phyloP scores from a whole-genome alignment of 352 stramenopile species.

The Blastocystis sp. region DNA sequence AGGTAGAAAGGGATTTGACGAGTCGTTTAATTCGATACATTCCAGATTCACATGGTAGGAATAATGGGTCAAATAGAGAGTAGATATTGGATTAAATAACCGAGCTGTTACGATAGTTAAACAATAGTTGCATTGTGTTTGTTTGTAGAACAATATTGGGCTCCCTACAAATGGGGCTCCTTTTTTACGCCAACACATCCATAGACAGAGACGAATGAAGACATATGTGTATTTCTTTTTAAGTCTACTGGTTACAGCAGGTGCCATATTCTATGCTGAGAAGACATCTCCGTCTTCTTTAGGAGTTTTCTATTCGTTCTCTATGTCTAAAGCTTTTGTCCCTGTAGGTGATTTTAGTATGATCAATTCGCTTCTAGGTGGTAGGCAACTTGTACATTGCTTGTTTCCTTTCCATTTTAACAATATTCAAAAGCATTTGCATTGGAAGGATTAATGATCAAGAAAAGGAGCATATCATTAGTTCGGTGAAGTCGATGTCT shows the following conservation, averaged over 20 bases:
- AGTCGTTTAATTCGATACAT: conserved; percentile 5
- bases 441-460: conserved; percentile 38
- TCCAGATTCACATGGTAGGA: conserved; percentile 5
- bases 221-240: neutral
- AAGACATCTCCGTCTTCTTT: neutral
- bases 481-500: neutral
- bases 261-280: neutral
- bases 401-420: neutral
- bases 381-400: conserved; percentile 7
- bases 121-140: neutral
- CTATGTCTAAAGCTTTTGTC: neutral
- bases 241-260: neutral
- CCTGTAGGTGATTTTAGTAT: neutral
- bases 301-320: conserved; percentile 1
- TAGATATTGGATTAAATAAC: conserved; percentile 37
- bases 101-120: neutral
- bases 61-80: neutral
- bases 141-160: neutral
- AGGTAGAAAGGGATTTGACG: conserved; percentile 30
- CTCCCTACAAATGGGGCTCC: neutral
- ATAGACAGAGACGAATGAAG: neutral
- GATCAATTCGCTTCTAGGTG: neutral
- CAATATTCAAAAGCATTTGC: neutral
- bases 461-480: conserved; percentile 27
- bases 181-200: neutral